Evolutionary conservation across 106 monocot genomes (phyloP).

Genomic region (Narthecium ossifragum): DNA sequence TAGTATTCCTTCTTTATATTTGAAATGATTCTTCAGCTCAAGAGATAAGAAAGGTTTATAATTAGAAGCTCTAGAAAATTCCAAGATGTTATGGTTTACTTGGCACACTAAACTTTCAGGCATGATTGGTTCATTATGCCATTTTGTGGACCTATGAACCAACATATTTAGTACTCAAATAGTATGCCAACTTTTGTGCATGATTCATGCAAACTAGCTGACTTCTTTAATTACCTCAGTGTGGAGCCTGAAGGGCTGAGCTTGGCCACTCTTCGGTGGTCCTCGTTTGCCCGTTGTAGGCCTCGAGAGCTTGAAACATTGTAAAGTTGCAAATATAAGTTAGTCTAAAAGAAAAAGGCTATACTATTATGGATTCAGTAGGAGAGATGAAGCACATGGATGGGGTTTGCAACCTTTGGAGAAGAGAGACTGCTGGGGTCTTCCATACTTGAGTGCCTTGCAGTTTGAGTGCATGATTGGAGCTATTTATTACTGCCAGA

Average conservation of each 20-base stretch:
- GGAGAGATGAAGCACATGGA: neutral
- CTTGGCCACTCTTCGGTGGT: constrained; percentile 1
- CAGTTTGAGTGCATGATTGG: neutral
- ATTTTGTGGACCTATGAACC: no score
- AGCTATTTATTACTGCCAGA: neutral
- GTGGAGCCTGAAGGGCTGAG: constrained; percentile 20
- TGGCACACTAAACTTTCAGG: neutral
- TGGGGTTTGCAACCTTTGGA: constrained; percentile 7
- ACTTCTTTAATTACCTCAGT: constrained; percentile 19
- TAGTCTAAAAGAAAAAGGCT: neutral
- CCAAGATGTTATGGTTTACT: no score
- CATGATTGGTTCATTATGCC: neutral
- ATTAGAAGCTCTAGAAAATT: neutral
- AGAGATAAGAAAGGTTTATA: no score
- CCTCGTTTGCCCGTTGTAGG: neutral
- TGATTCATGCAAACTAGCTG: neutral
- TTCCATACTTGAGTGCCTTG: constrained; percentile 7
- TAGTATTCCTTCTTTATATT: neutral
- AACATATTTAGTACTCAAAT: no score
- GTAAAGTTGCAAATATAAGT: no score
- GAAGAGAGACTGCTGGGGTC: constrained; percentile 8
- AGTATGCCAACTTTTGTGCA: neutral
- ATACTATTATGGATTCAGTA: neutral
- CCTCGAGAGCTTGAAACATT: constrained; percentile 2
- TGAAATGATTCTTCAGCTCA: no score